These are phyloP conservation scores for Trametes elegans DNA, from an alignment of 768 basidiomycete species.

Conservation along the genomic window DNA sequence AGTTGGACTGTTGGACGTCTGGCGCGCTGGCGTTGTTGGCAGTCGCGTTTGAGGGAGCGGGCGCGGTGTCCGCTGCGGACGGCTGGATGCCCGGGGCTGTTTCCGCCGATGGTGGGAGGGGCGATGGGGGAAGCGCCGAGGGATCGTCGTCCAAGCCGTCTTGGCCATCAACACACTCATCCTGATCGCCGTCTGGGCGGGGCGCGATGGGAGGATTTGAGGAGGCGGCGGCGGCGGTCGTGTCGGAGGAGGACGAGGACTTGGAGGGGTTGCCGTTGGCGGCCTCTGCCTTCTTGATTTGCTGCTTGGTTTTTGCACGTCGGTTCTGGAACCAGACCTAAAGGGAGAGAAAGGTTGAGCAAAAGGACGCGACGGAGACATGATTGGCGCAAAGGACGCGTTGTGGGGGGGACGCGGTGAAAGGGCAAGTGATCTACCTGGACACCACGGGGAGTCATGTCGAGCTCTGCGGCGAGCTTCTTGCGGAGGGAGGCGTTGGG, in stretches of 20 bases:
- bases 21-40: not conserved
- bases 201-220: not conserved
- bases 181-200: not conserved
- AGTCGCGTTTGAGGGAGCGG: conserved; percentile 1
- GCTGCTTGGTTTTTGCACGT: conserved; percentile 81
- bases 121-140: conserved; percentile 2
- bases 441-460: conserved; percentile 93
- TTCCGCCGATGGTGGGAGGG: conserved; percentile 7
- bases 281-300: conserved; percentile 45
- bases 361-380: not conserved
- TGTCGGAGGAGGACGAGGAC: not conserved
- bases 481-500: conserved; percentile 82
- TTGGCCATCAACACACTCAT: conserved; percentile 7
- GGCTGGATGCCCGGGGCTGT: not conserved
- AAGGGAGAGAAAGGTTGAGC: conserved; percentile 3
- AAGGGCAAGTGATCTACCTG: conserved; percentile 71
- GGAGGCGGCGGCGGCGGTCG: not conserved
- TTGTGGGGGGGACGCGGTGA: not conserved
- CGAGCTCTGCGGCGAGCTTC: conserved; percentile 75
- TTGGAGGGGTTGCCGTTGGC: not conserved
- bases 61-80: not conserved
- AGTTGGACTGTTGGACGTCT: conserved; percentile 6
- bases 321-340: conserved; percentile 94
- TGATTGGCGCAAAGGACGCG: not conserved
- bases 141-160: conserved; percentile 6